Evolutionary conservation across 495 filamentous ascomycete genomes (phyloP), one percentile per base, ranked within the genome.

Genomic region (Penicillium verhagenii): DNA sequence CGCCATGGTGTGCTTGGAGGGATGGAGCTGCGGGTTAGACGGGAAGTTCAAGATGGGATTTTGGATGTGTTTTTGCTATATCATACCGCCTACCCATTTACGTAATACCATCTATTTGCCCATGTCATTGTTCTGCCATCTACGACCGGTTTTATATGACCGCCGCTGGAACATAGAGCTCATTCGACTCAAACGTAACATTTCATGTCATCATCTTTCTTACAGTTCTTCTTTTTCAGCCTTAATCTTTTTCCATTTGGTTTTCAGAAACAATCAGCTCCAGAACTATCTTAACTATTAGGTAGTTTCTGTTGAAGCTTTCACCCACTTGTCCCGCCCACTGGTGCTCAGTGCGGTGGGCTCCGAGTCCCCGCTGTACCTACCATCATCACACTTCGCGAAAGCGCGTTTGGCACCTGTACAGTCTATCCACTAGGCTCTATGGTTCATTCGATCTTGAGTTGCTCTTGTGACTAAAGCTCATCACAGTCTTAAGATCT

Each of bases 1-100:
- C 65, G 78, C 73, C 77, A 83, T 80, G 71, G 64, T 72, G 71
- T 68, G 62, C 54, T 60, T 61, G 53, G 53, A 62, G 54, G 49
- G 63, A 65, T 62, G 55, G 59, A 35, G 56, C 59, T 67, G 63
- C 60, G 62, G 63, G 58, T 47, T 52, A 44, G 39, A 57, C 53
- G 56, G 65, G 47, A 45, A 44, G 47, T 50, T 44, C 10, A 44
- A 37, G 46, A 50, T 29, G 44, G 49, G 43, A 49, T 47, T 48
- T 55, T 47, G 42, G 29, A 44, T 39, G 45, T 45, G 61, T 59
- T 73, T n/a, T 76, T 74, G 71, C 71, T 65, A 44, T 1, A 4
- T 3, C 25, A 24, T 40, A 67, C 69, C 71, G 71, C 71, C 66
- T 53, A 38, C 33, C 48, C 33, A 26, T 23, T 56, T 54, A 52